Conservation (phyloP, 371 early-diverging fungal species). For the Polyrhizophydium stewartii region DNA sequence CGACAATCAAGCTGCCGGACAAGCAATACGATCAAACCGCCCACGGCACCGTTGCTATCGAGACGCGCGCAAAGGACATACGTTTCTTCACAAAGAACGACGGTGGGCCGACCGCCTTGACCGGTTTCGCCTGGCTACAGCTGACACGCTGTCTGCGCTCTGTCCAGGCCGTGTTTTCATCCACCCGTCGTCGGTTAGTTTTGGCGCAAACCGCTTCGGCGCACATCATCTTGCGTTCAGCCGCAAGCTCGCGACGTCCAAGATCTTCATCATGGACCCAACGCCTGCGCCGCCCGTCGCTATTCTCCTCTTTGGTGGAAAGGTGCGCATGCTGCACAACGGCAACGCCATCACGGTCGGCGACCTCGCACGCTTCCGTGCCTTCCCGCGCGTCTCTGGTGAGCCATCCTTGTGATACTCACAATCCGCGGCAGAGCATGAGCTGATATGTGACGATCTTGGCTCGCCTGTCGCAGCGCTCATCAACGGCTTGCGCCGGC, state of each 20-base stretch:
- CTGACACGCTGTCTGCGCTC: background rate
- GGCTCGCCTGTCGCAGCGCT: constrained; percentile 34
- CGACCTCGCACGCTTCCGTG: constrained; percentile 62
- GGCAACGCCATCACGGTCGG: constrained; percentile 57
- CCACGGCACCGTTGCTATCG: constrained; percentile 67
- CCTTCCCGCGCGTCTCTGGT: constrained; percentile 76
- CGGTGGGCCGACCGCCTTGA: constrained; percentile 10
- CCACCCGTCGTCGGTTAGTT: constrained; percentile 73
- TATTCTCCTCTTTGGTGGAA: constrained; percentile 68
- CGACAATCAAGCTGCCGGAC: constrained; percentile 63
- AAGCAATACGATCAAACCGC: constrained; percentile 68
- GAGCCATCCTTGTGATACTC: background rate
- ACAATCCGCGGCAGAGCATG: background rate
- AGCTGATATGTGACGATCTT: background rate
- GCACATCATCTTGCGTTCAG: constrained; percentile 70
- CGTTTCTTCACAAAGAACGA: constrained; percentile 62
- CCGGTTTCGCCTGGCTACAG: background rate
- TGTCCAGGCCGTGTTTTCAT: constrained; percentile 63
- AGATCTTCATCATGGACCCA: constrained; percentile 74
- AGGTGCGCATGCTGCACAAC: constrained; percentile 63
- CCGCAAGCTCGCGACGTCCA: constrained; percentile 61
- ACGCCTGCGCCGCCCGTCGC: constrained; percentile 56
- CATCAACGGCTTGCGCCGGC: constrained; percentile 63
- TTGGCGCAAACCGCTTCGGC: constrained; percentile 52
- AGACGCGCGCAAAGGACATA: constrained; percentile 69